These are phyloP conservation scores for Tricholoma sp. DNA, from an alignment of 768 basidiomycete species.

Conservation along the genomic window DNA sequence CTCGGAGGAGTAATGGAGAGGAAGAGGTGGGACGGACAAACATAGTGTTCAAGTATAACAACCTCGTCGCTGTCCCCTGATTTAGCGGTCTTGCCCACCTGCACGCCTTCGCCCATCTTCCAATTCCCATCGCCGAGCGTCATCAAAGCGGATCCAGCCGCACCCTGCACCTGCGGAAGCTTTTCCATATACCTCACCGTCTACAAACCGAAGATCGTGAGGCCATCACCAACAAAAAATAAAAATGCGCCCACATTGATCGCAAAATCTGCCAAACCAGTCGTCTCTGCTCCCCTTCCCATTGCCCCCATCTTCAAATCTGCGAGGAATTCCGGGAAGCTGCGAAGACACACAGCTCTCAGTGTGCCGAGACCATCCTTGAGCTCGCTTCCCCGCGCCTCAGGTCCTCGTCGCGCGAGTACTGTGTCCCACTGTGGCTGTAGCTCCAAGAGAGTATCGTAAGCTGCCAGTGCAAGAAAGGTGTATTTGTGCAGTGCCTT, in stretches of 20 bases:
- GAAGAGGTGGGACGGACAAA: constrained; percentile 42
- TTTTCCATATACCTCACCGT: constrained; percentile 65
- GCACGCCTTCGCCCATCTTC: constrained; percentile 85
- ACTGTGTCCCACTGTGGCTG: constrained; percentile 68
- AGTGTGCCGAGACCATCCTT: constrained; percentile 65
- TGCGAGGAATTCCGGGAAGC: constrained; percentile 80
- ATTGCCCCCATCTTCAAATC: constrained; percentile 66
- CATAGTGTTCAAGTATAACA: constrained; percentile 67
- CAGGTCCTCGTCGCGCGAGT: constrained; percentile 46
- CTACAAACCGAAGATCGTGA: constrained; percentile 25
- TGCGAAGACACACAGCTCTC: constrained; percentile 66
- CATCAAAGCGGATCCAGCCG: constrained; percentile 59
- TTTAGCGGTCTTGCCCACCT: constrained; percentile 47
- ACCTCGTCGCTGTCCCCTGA: constrained; percentile 50
- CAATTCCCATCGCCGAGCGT: constrained; percentile 85
- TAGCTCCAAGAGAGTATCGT: constrained; percentile 49
- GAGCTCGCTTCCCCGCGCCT: constrained; percentile 53
- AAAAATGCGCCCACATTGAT: constrained; percentile 36
- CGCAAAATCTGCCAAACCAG: constrained; percentile 59
- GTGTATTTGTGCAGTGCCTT: constrained; percentile 73
- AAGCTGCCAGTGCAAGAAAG: constrained; percentile 74
- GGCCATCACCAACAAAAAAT: not conserved
- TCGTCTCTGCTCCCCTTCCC: constrained; percentile 55
- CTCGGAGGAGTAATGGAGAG: not conserved
- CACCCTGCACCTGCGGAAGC: constrained; percentile 64